Evolutionary conservation across 306 rosid species (phyloP).

Genomic region (Cyamopsis tetragonoloba): DNA sequence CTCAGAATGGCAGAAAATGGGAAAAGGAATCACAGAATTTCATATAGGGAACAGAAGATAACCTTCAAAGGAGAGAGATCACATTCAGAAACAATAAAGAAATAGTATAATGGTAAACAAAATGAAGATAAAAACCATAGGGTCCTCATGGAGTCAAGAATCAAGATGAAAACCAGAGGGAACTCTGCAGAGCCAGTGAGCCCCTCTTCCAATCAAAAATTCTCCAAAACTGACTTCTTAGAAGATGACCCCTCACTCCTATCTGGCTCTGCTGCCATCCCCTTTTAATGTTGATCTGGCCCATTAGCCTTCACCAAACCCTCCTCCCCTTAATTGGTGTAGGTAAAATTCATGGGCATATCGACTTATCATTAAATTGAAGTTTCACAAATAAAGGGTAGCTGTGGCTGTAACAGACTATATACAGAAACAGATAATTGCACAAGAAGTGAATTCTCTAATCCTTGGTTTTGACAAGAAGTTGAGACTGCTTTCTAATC

Average conservation of each 20-base stretch:
- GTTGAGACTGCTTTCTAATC: neutral
- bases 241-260: too few species aligned
- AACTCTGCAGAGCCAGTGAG: neutral
- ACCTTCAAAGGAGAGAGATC: neutral
- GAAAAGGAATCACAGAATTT: too few species aligned
- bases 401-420: neutral
- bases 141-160: too few species aligned
- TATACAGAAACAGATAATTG: neutral
- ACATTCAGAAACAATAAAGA: neutral
- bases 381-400: neutral
- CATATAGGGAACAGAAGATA: neutral
- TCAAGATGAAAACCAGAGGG: neutral
- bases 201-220: neutral
- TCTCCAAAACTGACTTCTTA: neutral
- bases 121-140: neutral
- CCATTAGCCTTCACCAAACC: neutral
- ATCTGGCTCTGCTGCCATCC: neutral
- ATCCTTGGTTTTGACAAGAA: neutral
- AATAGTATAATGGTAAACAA: neutral
- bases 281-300: neutral
- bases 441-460: neutral
- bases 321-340: neutral
- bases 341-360: neutral
- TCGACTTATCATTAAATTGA: neutral
- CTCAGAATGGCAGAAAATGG: neutral